Evolutionary conservation across 2,329 filamentous ascomycete genomes (phyloP), one percentile per base, ranked within the genome.

Genomic region (Penicillium italicum): DNA sequence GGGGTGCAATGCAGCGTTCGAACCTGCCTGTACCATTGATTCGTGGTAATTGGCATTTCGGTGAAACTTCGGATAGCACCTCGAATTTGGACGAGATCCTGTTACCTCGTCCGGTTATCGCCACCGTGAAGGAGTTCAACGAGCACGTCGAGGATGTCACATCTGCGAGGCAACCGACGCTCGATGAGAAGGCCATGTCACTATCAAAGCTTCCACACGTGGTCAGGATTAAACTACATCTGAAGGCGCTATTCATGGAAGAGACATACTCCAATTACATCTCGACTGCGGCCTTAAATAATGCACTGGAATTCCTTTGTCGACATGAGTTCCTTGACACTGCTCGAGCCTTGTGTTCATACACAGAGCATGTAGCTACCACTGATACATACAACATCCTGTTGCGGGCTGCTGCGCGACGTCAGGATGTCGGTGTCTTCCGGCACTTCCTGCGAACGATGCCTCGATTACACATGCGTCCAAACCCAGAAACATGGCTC

Each of bases 351-450:
- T 58, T 79, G 7, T 73, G 77, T 46, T 58, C 66, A 16, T 63
- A 52, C 16, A 69, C 73, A 55, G 69, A 75, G 48, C 64, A 72
- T 43, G 60, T 74, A 24, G 67, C 72, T 31, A 71, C 72, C 3
- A 65, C 70, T 5, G 72, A 76, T 37, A 76, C 74, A 6, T 79
- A 74, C 60, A 80, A 80, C 47, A 74, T 78, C 42, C 63, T 80
- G 47, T 60, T 81, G 37, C 62, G 65, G 40, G 66, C 65, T 22
- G 68, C 72, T 26, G 76, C 76, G 12, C 66, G 65, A 46, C 64
- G 63, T 22, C 70, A 72, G 47, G 71, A 79, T 61, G 60, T 76
- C n/a, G 60, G 57, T 12, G 65, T 66, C 16, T 80, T 79, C 49
- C 68, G 67, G 8, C 63, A 66, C 26, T 62, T 77, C 20, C 58